Evolutionary conservation across 163 green algal genomes (phyloP).

Genomic region (Chlamydomonas reinhardtii): DNA sequence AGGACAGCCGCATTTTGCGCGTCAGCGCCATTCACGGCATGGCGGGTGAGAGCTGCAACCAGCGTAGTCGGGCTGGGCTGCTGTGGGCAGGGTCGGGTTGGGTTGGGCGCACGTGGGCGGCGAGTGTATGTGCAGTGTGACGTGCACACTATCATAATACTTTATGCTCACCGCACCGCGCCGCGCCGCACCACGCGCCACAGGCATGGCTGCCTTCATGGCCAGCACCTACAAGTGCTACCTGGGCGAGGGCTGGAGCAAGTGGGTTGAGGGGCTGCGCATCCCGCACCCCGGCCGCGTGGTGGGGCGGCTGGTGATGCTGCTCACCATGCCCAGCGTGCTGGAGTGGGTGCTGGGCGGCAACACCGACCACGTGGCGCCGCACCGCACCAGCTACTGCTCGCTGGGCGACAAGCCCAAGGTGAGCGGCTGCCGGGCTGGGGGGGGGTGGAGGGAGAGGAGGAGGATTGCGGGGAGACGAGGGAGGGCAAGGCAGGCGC

Average conservation of each 20-base stretch:
- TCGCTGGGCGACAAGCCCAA: conserved; percentile 57
- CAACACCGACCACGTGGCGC: conserved; percentile 72
- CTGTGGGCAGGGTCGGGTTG: no score
- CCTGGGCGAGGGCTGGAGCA: conserved; percentile 93
- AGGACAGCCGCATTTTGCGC: conserved; percentile 81
- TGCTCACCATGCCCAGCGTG: conserved; percentile 89
- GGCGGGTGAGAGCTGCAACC: conserved; percentile 46
- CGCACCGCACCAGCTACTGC: conserved; percentile 68
- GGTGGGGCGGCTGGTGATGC: conserved; percentile 89
- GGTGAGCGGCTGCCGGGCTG: no score
- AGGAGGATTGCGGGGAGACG: no score
- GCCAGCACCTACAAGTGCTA: conserved; percentile 96
- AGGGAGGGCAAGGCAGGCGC: no score
- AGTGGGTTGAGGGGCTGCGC: conserved; percentile 81
- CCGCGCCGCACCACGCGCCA: no score
- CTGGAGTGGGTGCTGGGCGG: conserved; percentile 93
- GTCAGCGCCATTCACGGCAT: conserved; percentile 94
- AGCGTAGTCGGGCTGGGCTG: no score
- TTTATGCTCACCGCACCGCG: no score
- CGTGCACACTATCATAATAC: no score
- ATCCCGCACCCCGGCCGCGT: conserved; percentile 96
- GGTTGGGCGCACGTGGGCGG: no score
- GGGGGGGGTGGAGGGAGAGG: no score
- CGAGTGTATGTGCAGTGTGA: no score
- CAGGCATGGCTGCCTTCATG: conserved; percentile 92